Evolutionary conservation across 1,284 basidiomycete genomes (phyloP).

Genomic region (Veloporphyrellus conicus): DNA sequence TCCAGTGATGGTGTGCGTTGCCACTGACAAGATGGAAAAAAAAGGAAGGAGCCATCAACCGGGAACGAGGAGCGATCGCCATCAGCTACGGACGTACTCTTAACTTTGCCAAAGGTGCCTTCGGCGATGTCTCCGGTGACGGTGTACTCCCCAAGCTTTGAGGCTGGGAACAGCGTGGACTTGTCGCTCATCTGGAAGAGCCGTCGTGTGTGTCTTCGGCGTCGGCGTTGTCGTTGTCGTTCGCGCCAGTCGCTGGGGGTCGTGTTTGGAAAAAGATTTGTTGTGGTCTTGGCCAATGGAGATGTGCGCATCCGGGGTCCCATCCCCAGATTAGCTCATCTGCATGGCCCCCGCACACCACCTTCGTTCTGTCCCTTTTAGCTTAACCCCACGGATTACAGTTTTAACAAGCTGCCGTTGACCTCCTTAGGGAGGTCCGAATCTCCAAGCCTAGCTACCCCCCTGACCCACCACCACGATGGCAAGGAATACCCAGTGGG

Average conservation of each 20-base stretch:
- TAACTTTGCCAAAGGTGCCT: conserved; percentile 97
- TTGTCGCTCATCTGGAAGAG: conserved; percentile 24
- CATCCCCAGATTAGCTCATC: conserved; percentile 21
- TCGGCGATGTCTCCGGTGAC: conserved; percentile 75
- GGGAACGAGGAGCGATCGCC: conserved; percentile 8
- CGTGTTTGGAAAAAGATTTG: conserved; percentile 19
- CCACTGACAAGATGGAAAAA: conserved; percentile 55
- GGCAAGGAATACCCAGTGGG: no score
- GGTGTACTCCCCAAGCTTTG: conserved; percentile 75
- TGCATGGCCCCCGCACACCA: no score
- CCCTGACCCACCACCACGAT: no score
- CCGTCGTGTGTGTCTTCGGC: conserved; percentile 7
- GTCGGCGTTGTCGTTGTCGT: conserved; percentile 8
- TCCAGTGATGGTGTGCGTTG: conserved; percentile 89
- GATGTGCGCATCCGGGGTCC: conserved; percentile 24
- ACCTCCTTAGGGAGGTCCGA: no score
- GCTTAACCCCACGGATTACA: no score
- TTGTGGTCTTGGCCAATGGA: conserved; percentile 18
- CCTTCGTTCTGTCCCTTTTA: no score
- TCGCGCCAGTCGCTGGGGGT: neutral
- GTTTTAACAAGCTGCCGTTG: no score
- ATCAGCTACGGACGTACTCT: conserved; percentile 61
- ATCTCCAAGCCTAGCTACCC: no score
- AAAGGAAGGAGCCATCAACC: conserved; percentile 14
- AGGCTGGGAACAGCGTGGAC: conserved; percentile 41